Evolutionary conservation across 257 asterid species (phyloP), one percentile per base, ranked within the genome.

Genomic region (Anisodus tanguticus): DNA sequence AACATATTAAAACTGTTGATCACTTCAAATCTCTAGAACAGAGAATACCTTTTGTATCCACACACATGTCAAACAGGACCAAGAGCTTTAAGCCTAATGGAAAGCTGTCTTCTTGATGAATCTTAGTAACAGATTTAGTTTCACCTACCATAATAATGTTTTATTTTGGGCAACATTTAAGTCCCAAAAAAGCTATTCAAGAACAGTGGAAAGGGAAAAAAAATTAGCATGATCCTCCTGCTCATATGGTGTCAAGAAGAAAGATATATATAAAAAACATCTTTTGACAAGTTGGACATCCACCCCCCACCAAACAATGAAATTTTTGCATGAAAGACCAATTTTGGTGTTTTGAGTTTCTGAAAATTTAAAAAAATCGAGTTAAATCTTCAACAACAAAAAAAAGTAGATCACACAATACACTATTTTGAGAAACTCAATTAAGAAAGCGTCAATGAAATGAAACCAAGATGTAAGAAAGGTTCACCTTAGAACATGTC

Each of bases 101-200:
- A 5, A 11, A 71, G 59, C 58, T 10, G 59, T 72, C 58, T 47
- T 72, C 35, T 72, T 45, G 59, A 72, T 10, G 54, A 45, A 10
- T 10, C 31, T 19, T 45, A 47, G 5, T 31, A 31, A 71, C 57
- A n/a, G 59, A 19, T 72, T 22, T 19, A 74, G 19, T 19, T 22
- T 47, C 80, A 22, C 80, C 41, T 11, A 74, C 59, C 81, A 19
- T 49, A 49, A 74, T 9, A 26, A 10, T 72, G 41, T 47, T 47
- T 45, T 10, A 10, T n/a, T 72, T 72, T 72, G 55, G 80, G 41
- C 9, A 72, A 72, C 80, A 72, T 19, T 72, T 10, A 45, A 35
- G 41, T 72, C 39, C 80, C 80, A 17, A 3, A 47, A 43, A 7
- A 71, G 47, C 41, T 47, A 47, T 47, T 72, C 41, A 72, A 72